Evolutionary conservation across 805 yeast genomes (phyloP).

Genomic region (Wickerhamomyces hampshirensis): DNA sequence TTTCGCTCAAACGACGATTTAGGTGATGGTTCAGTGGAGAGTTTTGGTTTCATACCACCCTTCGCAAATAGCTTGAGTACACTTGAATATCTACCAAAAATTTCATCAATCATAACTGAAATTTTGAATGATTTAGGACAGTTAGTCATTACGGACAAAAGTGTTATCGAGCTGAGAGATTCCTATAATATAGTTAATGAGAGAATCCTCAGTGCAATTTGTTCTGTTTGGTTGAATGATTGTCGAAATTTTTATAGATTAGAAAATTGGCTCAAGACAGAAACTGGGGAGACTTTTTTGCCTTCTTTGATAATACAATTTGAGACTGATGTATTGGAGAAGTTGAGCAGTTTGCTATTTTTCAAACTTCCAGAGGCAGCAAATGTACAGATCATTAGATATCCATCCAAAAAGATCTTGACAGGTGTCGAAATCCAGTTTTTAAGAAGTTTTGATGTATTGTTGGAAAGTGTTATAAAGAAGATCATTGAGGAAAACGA

Average conservation of each 20-base stretch:
- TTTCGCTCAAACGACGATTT: constrained; percentile 9
- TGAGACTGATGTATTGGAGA: constrained; percentile 30
- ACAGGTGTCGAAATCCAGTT: constrained; percentile 38
- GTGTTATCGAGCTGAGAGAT: constrained; percentile 33
- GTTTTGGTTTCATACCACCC: constrained; percentile 60
- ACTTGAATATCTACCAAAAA: constrained; percentile 43
- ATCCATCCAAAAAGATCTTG: constrained; percentile 31
- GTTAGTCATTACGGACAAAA: constrained; percentile 35
- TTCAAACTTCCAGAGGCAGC: constrained; percentile 31
- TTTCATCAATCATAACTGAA: constrained; percentile 39
- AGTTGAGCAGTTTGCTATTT: constrained; percentile 29
- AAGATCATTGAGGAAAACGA: constrained; percentile 37
- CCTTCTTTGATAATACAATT: constrained; percentile 31
- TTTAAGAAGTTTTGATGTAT: constrained; percentile 40
- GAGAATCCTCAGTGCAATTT: constrained; percentile 41
- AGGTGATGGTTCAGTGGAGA: constrained; percentile 26
- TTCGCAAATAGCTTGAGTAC: constrained; percentile 59
- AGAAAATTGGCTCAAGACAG: constrained; percentile 35
- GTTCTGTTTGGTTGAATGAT: constrained; percentile 49
- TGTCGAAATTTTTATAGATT: constrained; percentile 34
- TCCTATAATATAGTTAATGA: constrained; percentile 35
- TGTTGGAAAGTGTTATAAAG: constrained; percentile 37
- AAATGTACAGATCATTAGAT: constrained; percentile 31
- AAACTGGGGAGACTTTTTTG: constrained; percentile 32
- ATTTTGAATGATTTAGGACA: constrained; percentile 40